These are phyloP conservation scores for Kodamaea derodonti DNA, from an alignment of 1,139 yeast species.

Conservation along the genomic window DNA sequence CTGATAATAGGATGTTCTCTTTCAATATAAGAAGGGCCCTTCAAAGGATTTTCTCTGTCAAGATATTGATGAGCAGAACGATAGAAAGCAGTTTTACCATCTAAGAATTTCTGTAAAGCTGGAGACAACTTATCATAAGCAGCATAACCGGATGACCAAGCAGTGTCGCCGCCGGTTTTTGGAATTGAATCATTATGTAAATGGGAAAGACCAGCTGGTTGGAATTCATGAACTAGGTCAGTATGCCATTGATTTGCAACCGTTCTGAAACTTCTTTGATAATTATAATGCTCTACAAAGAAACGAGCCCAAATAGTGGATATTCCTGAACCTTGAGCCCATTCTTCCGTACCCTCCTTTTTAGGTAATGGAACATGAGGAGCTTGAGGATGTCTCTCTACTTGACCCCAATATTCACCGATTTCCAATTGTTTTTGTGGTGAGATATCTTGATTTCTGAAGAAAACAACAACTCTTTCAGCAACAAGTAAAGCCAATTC, in stretches of 20 bases:
- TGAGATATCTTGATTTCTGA: conserved; percentile 43
- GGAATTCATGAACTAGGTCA: conserved; percentile 16
- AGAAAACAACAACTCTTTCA: conserved; percentile 46
- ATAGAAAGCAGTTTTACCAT: conserved; percentile 21
- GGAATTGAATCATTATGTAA: conserved; percentile 17
- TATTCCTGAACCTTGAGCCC: conserved; percentile 11
- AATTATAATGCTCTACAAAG: conserved; percentile 9
- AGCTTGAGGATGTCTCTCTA: conserved; percentile 43
- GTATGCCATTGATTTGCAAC: conserved; percentile 16
- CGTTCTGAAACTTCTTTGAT: conserved; percentile 10
- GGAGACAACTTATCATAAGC: conserved; percentile 24
- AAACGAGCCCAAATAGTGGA: conserved; percentile 15
- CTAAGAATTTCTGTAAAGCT: conserved; percentile 20
- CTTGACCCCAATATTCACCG: conserved; percentile 39
- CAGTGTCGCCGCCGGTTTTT: conserved; percentile 15
- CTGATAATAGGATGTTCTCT: conserved; percentile 17
- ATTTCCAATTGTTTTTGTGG: conserved; percentile 42
- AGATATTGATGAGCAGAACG: conserved; percentile 20
- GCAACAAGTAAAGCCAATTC: conserved; percentile 47
- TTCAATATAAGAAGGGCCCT: conserved; percentile 16
- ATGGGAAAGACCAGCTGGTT: conserved; percentile 17
- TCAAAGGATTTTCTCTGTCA: conserved; percentile 20
- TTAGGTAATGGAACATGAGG: conserved; percentile 26
- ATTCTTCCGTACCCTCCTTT: conserved; percentile 3
- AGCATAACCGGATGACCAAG: conserved; percentile 18